phyloP scores from a whole-genome alignment of 768 basidiomycete species.

The Scleroderma citrinum region DNA sequence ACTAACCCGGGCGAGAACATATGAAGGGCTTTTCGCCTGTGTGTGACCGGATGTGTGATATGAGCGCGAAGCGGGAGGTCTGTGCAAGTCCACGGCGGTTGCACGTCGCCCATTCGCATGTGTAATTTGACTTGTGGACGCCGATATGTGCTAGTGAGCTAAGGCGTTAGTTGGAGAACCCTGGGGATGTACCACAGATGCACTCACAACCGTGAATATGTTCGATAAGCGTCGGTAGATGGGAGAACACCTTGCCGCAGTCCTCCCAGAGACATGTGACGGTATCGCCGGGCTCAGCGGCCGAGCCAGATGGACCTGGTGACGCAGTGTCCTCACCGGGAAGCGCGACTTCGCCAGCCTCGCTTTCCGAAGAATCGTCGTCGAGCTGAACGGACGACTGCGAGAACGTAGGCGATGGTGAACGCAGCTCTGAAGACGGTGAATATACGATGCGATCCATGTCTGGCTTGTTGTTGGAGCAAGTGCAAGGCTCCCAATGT shows the following conservation, averaged over 20 bases:
- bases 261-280: slow-evolving; percentile 82
- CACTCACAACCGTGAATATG: slow-evolving; percentile 77
- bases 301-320: slow-evolving; percentile 17
- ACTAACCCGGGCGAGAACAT: slow-evolving; percentile 72
- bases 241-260: slow-evolving; percentile 67
- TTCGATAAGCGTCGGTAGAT: slow-evolving; percentile 69
- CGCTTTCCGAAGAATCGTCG: slow-evolving; percentile 22
- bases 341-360: slow-evolving; percentile 9
- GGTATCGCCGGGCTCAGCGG: slow-evolving; percentile 35
- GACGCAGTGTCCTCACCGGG: slow-evolving; percentile 14
- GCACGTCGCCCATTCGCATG: slow-evolving; percentile 88
- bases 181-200: neutral
- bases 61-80: slow-evolving; percentile 83
- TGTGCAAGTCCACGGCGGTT: slow-evolving; percentile 74
- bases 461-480: slow-evolving; percentile 1
- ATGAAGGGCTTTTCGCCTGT: slow-evolving; percentile 93
- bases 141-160: slow-evolving; percentile 67
- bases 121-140: slow-evolving; percentile 76
- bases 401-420: slow-evolving; percentile 37
- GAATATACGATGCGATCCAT: slow-evolving; percentile 28
- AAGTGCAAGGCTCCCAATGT: neutral
- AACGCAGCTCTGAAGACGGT: slow-evolving; percentile 34
- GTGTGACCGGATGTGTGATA: slow-evolving; percentile 87
- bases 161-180: neutral
- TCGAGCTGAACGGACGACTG: slow-evolving; percentile 24